These are phyloP conservation scores for Mycosarcoma maydis DNA, from an alignment of 1,284 basidiomycete genomes.

Conservation along the genomic window DNA sequence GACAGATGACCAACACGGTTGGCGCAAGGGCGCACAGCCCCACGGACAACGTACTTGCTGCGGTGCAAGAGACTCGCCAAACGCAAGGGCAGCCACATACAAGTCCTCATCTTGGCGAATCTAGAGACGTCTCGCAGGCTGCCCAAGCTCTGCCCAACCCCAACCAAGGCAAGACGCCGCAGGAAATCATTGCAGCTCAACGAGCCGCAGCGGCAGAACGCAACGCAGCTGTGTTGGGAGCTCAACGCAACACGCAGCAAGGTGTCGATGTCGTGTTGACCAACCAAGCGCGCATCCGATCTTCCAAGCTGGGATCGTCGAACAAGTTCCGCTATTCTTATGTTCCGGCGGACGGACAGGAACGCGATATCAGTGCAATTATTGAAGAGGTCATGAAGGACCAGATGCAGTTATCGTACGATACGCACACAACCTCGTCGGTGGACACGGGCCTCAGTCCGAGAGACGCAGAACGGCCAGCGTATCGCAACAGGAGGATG, in stretches of 20 bases:
- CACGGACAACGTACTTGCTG: slow-evolving; percentile 57
- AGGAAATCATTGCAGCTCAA: slow-evolving; percentile 92
- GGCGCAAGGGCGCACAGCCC: slow-evolving; percentile 43
- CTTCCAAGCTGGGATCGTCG: slow-evolving; percentile 73
- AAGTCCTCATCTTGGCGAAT: slow-evolving; percentile 20
- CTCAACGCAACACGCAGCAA: slow-evolving; percentile 81
- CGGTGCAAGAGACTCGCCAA: slow-evolving; percentile 67
- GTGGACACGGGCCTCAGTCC: slow-evolving; percentile 11
- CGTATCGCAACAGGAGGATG: slow-evolving; percentile 30
- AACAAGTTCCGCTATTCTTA: slow-evolving; percentile 89
- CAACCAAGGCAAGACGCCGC: slow-evolving; percentile 71
- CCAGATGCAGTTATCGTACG: slow-evolving; percentile 21
- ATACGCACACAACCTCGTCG: slow-evolving; percentile 1
- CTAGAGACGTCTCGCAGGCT: slow-evolving; percentile 6
- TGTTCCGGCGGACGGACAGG: slow-evolving; percentile 81
- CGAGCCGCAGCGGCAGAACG: slow-evolving; percentile 83
- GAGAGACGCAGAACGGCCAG: slow-evolving; percentile 13
- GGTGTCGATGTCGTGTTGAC: slow-evolving; percentile 87
- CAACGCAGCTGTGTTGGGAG: slow-evolving; percentile 83
- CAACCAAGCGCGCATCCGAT: slow-evolving; percentile 84
- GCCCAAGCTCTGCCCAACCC: slow-evolving; percentile 6
- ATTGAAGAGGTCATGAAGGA: slow-evolving; percentile 77
- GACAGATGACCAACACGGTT: slow-evolving; percentile 7
- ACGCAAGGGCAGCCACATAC: slow-evolving; percentile 32
- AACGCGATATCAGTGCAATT: slow-evolving; percentile 89